Evolutionary conservation across 352 stramenopile species (phyloP).

Genomic region (Phytophthora europaea): DNA sequence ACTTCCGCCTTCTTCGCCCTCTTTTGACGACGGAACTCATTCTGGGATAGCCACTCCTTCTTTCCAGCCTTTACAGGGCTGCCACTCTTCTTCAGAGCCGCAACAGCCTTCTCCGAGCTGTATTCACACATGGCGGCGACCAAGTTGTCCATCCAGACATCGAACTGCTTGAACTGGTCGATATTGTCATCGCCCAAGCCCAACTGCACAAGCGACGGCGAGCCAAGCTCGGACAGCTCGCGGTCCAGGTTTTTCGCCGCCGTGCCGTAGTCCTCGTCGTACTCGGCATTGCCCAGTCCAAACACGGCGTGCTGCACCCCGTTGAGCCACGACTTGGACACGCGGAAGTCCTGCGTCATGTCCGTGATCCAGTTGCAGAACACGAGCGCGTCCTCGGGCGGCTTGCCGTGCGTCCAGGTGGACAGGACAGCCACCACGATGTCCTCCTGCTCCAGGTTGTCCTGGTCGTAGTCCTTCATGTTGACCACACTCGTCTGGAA

Average conservation of each 20-base stretch:
- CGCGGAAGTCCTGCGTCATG: conserved; percentile 91
- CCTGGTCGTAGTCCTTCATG: conserved; percentile 92
- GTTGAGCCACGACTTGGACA: conserved; percentile 86
- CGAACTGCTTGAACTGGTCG: conserved; percentile 86
- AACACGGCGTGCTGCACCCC: conserved; percentile 83
- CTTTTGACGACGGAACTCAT: conserved; percentile 88
- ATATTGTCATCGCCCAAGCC: conserved; percentile 87
- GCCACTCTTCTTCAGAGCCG: conserved; percentile 22
- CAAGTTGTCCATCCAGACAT: conserved; percentile 84
- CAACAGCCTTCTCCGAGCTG: conserved; percentile 51
- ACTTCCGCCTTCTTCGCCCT: conserved; percentile 73
- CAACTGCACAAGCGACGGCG: conserved; percentile 62
- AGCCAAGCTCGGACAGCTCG: conserved; percentile 73
- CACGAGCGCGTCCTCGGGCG: conserved; percentile 77
- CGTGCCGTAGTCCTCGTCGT: conserved; percentile 89
- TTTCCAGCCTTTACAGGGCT: conserved; percentile 31
- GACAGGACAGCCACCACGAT: conserved; percentile 89
- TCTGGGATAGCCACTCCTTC: conserved; percentile 80
- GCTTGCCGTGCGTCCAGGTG: conserved; percentile 85
- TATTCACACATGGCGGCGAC: conserved; percentile 83
- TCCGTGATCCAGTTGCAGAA: conserved; percentile 91
- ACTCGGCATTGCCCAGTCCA: conserved; percentile 89
- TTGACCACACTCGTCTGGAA: conserved; percentile 87
- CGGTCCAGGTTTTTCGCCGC: conserved; percentile 81
- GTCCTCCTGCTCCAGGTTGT: conserved; percentile 90